Evolutionary conservation across 352 stramenopile species (phyloP), one percentile per base, ranked within the genome.

Genomic region (Achlya hypogyna): DNA sequence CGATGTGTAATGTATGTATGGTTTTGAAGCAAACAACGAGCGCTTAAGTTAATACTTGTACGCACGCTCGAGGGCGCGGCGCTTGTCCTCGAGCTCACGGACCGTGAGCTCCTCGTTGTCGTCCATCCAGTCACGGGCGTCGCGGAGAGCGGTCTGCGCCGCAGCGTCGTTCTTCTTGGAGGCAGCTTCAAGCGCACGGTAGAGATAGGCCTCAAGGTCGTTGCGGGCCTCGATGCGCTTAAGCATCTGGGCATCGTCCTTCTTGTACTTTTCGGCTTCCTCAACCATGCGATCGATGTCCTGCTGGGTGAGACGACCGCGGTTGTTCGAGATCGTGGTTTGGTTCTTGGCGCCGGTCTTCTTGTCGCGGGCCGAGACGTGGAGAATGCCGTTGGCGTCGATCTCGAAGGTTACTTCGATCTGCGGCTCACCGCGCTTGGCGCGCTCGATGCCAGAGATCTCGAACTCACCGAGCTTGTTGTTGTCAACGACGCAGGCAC

Each of bases 391-490:
- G 69, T 97, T 97, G 2, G 89, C 88, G 71, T 97, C 91, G 32
- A 97, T 85, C 60, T 90, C 78, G 70, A 97, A 97, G 53, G 86
- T 95, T 42, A 94, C 84, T 67, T 95, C 87, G 18, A 96, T 82
- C 76, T 97, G 92, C 20, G 89, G 87, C 75, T 96, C 88, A 32
- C 90, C 89, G 34, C 85, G 86, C 67, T 90, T 88, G 45, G 86
- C 88, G 54, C 84, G 82, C 74, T 96, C 77, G 16, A 97, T 72
- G 63, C 89, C 89, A 2, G 76, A 89, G 67, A 97, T 96, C 69
- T 88, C 91, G 71, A 97, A 97, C 59, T 93, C 83, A 62, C 89
- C 91, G 40, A 97, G 77, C 75, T 96, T 96, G 78, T 97, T 96
- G 85, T 97, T 97, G 53, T 78, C 86, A 66, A 94, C 86, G 10